phyloP scores from a whole-genome alignment of 495 filamentous ascomycete genomes.

The Cudoniella acicularis region DNA sequence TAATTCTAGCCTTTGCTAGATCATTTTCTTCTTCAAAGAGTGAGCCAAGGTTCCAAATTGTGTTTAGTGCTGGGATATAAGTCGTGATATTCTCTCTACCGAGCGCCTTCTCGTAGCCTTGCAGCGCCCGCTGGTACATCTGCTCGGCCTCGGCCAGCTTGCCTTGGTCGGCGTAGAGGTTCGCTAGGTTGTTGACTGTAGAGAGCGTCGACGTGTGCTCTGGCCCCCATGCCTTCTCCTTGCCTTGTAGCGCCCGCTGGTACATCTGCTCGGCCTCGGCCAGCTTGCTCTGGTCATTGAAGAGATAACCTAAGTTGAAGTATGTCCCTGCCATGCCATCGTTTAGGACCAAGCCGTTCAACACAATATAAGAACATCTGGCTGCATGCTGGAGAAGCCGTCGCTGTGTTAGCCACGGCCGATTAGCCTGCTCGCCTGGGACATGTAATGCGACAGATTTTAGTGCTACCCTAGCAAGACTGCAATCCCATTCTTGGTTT shows the following conservation, averaged over 20 bases:
- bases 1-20: slow-evolving; percentile 2
- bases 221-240: slow-evolving; percentile 35
- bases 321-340: slow-evolving; percentile 14
- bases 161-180: slow-evolving; percentile 30
- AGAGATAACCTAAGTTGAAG: slow-evolving; percentile 28
- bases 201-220: slow-evolving; percentile 38
- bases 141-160: slow-evolving; percentile 30
- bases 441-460: slow-evolving; percentile 25
- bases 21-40: slow-evolving; percentile 2
- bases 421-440: slow-evolving; percentile 14
- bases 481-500: slow-evolving; percentile 27
- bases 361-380: slow-evolving; percentile 23
- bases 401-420: slow-evolving; percentile 31
- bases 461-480: slow-evolving; percentile 25
- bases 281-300: slow-evolving; percentile 28
- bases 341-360: slow-evolving; percentile 7
- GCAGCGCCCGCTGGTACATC: slow-evolving; percentile 34
- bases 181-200: slow-evolving; percentile 28
- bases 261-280: slow-evolving; percentile 33
- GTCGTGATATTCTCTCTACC: slow-evolving; percentile 18
- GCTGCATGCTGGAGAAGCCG: slow-evolving; percentile 39
- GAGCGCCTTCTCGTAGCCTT: slow-evolving; percentile 35
- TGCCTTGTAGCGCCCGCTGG: slow-evolving; percentile 32
- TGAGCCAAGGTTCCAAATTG: slow-evolving; percentile 4
- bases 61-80: slow-evolving; percentile 14